A percentile compares a stretch with the other conserved stretches of the same genome.
Conservation (phyloP, 2,329 filamentous ascomycete species). For the Cladosporium velox region DNA sequence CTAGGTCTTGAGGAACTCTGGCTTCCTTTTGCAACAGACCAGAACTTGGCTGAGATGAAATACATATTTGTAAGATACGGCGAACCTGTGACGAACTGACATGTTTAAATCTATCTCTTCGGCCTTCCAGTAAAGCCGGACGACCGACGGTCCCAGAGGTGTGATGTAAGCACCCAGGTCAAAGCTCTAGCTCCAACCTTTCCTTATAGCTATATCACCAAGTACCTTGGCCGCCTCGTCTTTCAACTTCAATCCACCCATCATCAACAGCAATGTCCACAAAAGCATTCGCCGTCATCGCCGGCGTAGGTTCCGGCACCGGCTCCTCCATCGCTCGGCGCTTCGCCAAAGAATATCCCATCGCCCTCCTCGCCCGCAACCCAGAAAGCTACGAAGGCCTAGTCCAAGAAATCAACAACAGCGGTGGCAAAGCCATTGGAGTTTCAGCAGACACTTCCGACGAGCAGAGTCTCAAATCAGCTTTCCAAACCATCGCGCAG, state of each 20-base stretch:
- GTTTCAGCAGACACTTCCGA: constrained; percentile 67
- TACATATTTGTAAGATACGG: not conserved
- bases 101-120: not conserved
- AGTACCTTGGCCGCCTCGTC: too few species aligned
- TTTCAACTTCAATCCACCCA: too few species aligned
- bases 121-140: not conserved
- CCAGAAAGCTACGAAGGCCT: constrained; percentile 66
- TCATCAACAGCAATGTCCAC: constrained; percentile 34
- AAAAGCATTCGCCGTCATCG: constrained; percentile 67
- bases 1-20: not conserved
- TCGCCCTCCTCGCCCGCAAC: constrained; percentile 72
- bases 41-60: not conserved
- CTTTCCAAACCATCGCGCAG: constrained; percentile 62
- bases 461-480: constrained; percentile 55
- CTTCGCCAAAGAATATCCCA: constrained; percentile 66
- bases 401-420: constrained; percentile 66
- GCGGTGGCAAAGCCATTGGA: constrained; percentile 69
- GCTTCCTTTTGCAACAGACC: not conserved
- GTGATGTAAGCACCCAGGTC: not conserved
- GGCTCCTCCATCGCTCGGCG: constrained; percentile 61
- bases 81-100: not conserved
- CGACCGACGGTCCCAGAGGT: not conserved
- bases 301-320: constrained; percentile 71
- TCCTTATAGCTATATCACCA: not conserved
- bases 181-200: not conserved